Evolutionary conservation across 352 stramenopile species (phyloP).

Genomic region (Globisporangium paroecandrum): DNA sequence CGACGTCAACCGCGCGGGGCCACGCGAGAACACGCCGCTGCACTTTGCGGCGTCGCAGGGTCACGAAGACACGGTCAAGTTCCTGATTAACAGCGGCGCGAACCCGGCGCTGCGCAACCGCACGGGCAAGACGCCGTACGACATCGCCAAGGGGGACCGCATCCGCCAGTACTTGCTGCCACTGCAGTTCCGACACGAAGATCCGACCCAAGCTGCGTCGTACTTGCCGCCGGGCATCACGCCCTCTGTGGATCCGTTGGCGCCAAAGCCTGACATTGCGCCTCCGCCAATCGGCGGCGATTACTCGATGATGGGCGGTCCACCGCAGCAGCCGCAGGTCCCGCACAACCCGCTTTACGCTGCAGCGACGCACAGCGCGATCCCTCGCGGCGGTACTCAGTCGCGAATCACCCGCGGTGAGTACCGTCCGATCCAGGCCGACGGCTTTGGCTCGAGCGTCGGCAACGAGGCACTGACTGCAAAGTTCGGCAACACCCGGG

Average conservation of each 20-base stretch:
- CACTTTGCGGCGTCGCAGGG: conserved; percentile 81
- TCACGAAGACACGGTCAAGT: conserved; percentile 69
- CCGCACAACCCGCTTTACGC: conserved; percentile 69
- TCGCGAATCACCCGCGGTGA: conserved; percentile 62
- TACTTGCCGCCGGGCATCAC: conserved; percentile 76
- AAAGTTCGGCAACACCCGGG: conserved; percentile 86
- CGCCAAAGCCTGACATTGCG: conserved; percentile 56
- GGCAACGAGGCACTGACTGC: conserved; percentile 85
- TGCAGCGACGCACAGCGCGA: conserved; percentile 76
- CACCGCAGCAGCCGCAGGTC: conserved; percentile 18
- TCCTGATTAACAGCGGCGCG: conserved; percentile 62
- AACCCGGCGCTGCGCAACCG: conserved; percentile 83
- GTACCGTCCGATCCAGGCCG: conserved; percentile 82
- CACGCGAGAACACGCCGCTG: conserved; percentile 75
- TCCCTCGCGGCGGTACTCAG: conserved; percentile 46
- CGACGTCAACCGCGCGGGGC: conserved; percentile 65
- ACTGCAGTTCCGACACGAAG: conserved; percentile 86
- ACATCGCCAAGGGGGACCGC: conserved; percentile 81
- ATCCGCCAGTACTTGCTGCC: conserved; percentile 83
- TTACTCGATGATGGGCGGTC: conserved; percentile 28
- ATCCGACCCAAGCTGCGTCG: conserved; percentile 52
- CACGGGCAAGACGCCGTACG: conserved; percentile 74
- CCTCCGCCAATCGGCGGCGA: conserved; percentile 60
- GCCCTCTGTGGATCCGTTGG: conserved; percentile 62
- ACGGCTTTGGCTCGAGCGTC: conserved; percentile 87